phyloP scores from a whole-genome alignment of 2,329 filamentous ascomycete species.

The Sordariomycetes sp. region DNA sequence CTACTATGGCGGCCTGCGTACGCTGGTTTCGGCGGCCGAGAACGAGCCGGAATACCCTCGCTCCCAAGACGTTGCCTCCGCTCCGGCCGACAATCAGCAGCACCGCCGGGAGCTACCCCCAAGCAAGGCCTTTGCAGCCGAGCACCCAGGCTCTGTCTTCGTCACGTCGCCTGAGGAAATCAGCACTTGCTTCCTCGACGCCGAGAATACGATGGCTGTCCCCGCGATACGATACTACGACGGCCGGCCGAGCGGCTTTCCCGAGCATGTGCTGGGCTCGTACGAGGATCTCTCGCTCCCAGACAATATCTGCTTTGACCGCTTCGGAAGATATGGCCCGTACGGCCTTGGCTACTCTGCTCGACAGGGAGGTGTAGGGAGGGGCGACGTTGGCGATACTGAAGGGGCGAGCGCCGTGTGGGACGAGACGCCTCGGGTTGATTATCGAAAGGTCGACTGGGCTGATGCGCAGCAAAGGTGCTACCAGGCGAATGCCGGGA shows the following conservation, averaged over 20 bases:
- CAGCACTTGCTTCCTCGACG: conserved; percentile 69
- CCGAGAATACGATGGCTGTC: conserved; percentile 46
- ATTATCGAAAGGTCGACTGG: conserved; percentile 70
- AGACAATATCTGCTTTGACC: conserved; percentile 84
- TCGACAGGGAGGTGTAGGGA: conserved; percentile 66
- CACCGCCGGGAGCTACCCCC: conserved; percentile 7
- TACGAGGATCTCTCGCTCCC: conserved; percentile 68
- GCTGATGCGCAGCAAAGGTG: conserved; percentile 65
- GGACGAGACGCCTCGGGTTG: conserved; percentile 56
- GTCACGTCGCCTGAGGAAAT: conserved; percentile 34
- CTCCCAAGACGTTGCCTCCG: conserved; percentile 8
- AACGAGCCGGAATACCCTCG: conserved; percentile 75
- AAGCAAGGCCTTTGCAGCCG: conserved; percentile 39
- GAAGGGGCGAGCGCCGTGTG: conserved; percentile 74
- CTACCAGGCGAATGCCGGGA: conserved; percentile 52
- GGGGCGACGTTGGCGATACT: conserved; percentile 72
- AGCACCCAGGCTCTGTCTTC: conserved; percentile 22
- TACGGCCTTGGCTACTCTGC: conserved; percentile 83
- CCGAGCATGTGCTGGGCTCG: conserved; percentile 74
- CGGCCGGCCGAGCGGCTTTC: conserved; percentile 73
- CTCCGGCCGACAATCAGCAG: background rate
- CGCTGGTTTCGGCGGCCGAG: conserved; percentile 48
- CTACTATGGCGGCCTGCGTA: conserved; percentile 81
- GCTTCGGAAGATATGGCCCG: conserved; percentile 75
- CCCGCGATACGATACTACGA: conserved; percentile 62